phyloP scores from a whole-genome alignment of 192 early-diverging fungal species.

The Podila verticillata region DNA sequence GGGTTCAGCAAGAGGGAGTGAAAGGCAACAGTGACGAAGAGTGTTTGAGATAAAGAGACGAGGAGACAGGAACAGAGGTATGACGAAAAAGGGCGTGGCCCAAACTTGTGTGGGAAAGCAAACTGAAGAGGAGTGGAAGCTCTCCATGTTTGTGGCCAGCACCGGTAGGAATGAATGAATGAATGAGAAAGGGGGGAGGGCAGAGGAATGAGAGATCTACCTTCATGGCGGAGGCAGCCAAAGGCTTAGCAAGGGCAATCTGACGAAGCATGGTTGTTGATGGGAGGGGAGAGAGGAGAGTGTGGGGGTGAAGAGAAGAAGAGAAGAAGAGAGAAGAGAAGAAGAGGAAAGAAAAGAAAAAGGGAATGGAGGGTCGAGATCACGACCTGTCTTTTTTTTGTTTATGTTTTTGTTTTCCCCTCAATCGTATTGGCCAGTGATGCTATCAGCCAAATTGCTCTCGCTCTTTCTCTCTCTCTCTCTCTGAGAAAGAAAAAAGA shows the following conservation, averaged over 20 bases:
- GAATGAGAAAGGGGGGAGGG: neutral
- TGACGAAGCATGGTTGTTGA: conserved; percentile 44
- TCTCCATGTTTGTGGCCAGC: no score
- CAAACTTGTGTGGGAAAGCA: neutral
- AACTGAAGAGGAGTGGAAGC: neutral
- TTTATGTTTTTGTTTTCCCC: neutral
- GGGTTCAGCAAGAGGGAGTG: neutral
- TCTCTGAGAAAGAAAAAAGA: neutral
- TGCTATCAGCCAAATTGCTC: neutral
- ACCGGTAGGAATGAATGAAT: neutral
- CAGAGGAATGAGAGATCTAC: conserved; percentile 9
- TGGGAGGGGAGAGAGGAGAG: conserved; percentile 1
- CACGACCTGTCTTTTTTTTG: neutral
- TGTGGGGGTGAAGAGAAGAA: neutral
- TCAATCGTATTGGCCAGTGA: no score
- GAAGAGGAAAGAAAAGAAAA: neutral
- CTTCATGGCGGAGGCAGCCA: conserved; percentile 41
- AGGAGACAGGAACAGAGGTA: no score
- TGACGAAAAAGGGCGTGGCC: no score
- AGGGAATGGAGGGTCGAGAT: neutral
- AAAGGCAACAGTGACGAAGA: neutral
- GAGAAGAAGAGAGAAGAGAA: conserved; percentile 2
- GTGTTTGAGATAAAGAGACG: neutral
- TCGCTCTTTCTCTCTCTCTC: neutral
- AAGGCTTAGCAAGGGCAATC: conserved; percentile 41